Conservation (phyloP, 805 yeast genomes). For the Kockiozyma suomiensis region DNA sequence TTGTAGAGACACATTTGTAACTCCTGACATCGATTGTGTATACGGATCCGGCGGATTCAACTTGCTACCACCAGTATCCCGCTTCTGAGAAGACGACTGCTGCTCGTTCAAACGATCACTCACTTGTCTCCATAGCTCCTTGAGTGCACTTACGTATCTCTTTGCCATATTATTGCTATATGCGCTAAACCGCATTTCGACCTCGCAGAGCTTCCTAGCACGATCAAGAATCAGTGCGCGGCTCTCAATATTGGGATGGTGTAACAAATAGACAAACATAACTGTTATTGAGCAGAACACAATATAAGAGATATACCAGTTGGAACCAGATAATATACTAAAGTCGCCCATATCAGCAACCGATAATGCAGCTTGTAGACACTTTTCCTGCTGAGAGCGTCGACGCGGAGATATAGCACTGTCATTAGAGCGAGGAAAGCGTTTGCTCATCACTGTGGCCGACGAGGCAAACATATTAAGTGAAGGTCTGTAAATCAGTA, state of each 20-base stretch:
- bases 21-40: neutral
- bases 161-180: slow-evolving; percentile 26
- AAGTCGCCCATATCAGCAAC: slow-evolving; percentile 23
- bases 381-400: slow-evolving; percentile 22
- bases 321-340: slow-evolving; percentile 15
- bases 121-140: slow-evolving; percentile 29
- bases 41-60: neutral
- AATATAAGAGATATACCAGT: slow-evolving; percentile 26
- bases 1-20: too few relatives aligned
- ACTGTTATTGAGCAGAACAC: slow-evolving; percentile 29
- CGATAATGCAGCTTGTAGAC: slow-evolving; percentile 20
- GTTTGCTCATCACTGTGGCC: neutral
- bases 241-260: slow-evolving; percentile 8
- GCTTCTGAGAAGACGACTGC: neutral
- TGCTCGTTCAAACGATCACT: slow-evolving; percentile 7
- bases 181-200: slow-evolving; percentile 17
- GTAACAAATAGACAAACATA: slow-evolving; percentile 29
- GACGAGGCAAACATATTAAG: slow-evolving; percentile 2
- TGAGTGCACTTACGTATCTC: slow-evolving; percentile 24
- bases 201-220: slow-evolving; percentile 26
- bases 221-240: slow-evolving; percentile 10
- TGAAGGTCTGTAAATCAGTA: slow-evolving; percentile 27
- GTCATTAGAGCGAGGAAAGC: neutral
- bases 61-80: too few relatives aligned
- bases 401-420: neutral